Conservation (phyloP, 2,329 filamentous ascomycete species). For the Annulohypoxylon truncatum region DNA sequence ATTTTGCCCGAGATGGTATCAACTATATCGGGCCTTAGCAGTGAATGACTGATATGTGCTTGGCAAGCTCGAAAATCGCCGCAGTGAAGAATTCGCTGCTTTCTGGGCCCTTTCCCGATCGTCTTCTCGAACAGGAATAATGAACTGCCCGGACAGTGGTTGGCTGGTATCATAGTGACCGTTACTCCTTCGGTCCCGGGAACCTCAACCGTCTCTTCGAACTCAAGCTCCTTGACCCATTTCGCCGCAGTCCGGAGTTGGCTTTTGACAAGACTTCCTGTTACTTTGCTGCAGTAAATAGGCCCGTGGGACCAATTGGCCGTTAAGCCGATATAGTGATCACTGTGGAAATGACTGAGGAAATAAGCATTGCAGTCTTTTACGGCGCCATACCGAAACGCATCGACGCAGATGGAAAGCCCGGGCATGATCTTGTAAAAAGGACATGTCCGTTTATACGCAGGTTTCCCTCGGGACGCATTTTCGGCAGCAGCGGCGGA, state of each 20-base stretch:
- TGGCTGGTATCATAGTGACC: slow-evolving; percentile 95
- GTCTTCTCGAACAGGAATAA: slow-evolving; percentile 91
- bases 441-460: slow-evolving; percentile 90
- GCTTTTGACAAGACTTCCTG: slow-evolving; percentile 86
- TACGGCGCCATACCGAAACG: slow-evolving; percentile 94
- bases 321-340: slow-evolving; percentile 94
- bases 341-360: slow-evolving; percentile 96
- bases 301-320: slow-evolving; percentile 91
- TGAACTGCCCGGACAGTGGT: slow-evolving; percentile 96
- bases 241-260: slow-evolving; percentile 88
- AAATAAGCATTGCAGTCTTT: slow-evolving; percentile 95
- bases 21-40: slow-evolving; percentile 79
- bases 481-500: slow-evolving; percentile 83
- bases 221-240: slow-evolving; percentile 87
- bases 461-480: slow-evolving; percentile 82
- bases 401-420: slow-evolving; percentile 92
- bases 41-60: slow-evolving; percentile 83
- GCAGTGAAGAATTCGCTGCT: slow-evolving; percentile 90
- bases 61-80: slow-evolving; percentile 95
- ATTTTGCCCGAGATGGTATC: slow-evolving; percentile 77
- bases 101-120: slow-evolving; percentile 68
- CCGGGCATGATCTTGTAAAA: slow-evolving; percentile 99
- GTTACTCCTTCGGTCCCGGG: slow-evolving; percentile 83
- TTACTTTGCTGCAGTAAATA: slow-evolving; percentile 95
- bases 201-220: slow-evolving; percentile 82